These are phyloP conservation scores for Reticulomyxa filosa DNA, from an alignment of 78 protist species.

Conservation along the genomic window DNA sequence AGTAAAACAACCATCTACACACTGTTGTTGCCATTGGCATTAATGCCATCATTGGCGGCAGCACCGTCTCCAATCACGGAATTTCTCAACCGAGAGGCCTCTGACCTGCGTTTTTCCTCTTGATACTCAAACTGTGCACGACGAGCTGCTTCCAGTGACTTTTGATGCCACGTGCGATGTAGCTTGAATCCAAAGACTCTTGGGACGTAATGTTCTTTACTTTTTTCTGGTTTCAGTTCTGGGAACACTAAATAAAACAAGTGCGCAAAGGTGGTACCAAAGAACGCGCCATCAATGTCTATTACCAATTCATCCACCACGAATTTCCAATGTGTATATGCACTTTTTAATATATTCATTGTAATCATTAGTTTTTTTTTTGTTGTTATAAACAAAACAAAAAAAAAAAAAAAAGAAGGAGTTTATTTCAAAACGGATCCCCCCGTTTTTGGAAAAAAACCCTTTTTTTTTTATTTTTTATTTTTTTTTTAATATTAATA, in stretches of 20 bases:
- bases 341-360: background rate
- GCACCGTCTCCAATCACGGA: too few species aligned
- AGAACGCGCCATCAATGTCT: constrained; percentile 77
- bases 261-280: constrained; percentile 84
- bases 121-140: too few species aligned
- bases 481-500: background rate
- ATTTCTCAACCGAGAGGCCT: too few species aligned
- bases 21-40: too few species aligned
- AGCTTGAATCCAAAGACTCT: constrained; percentile 64
- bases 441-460: too few species aligned
- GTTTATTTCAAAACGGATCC: background rate
- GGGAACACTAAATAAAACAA: constrained; percentile 48
- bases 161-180: constrained; percentile 8
- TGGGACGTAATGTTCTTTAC: constrained; percentile 35
- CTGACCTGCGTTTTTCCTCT: too few species aligned
- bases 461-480: too few species aligned
- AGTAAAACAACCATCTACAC: too few species aligned
- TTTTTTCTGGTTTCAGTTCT: constrained; percentile 29
- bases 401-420: background rate
- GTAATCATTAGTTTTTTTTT: too few species aligned
- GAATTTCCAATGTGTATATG: background rate
- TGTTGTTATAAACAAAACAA: background rate
- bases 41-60: too few species aligned
- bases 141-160: constrained; percentile 7
- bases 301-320: background rate